phyloP scores from a whole-genome alignment of 106 monocot genomes.

The Apostasia shenzhenica region DNA sequence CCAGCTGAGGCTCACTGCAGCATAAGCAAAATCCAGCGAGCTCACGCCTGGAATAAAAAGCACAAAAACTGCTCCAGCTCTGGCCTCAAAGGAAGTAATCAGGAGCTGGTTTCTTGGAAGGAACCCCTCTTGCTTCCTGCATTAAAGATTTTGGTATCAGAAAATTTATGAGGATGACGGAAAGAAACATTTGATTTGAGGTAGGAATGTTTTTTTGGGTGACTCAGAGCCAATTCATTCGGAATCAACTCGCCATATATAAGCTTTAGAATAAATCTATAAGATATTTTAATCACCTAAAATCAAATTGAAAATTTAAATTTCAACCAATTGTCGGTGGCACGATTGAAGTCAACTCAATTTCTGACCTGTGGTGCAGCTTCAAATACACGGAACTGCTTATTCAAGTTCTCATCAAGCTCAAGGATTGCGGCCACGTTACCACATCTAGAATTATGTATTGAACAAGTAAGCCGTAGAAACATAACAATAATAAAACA shows the following conservation, averaged over 20 bases:
- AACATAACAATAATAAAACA: not conserved
- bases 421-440: slow-evolving; percentile 98
- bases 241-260: too few relatives aligned
- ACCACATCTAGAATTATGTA: slow-evolving; percentile 51
- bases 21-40: not conserved
- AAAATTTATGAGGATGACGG: slow-evolving; percentile 1
- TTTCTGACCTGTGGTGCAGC: slow-evolving; percentile 70
- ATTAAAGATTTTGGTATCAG: not conserved
- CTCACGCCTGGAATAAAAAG: not conserved
- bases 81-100: slow-evolving; percentile 82
- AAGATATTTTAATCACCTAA: too few relatives aligned
- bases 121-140: slow-evolving; percentile 96
- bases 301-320: too few relatives aligned
- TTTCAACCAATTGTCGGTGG: too few relatives aligned
- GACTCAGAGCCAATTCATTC: too few relatives aligned
- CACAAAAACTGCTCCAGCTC: not conserved
- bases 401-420: slow-evolving; percentile 91
- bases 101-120: slow-evolving; percentile 81
- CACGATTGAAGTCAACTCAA: too few relatives aligned
- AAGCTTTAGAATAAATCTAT: not conserved
- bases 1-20: not conserved
- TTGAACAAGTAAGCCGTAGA: not conserved
- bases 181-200: not conserved
- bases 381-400: slow-evolving; percentile 92
- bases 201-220: too few relatives aligned